Evolutionary conservation across 2,329 filamentous ascomycete species (phyloP), one percentile per base, ranked within the genome.

Genomic region (Beauveria rudraprayagi): DNA sequence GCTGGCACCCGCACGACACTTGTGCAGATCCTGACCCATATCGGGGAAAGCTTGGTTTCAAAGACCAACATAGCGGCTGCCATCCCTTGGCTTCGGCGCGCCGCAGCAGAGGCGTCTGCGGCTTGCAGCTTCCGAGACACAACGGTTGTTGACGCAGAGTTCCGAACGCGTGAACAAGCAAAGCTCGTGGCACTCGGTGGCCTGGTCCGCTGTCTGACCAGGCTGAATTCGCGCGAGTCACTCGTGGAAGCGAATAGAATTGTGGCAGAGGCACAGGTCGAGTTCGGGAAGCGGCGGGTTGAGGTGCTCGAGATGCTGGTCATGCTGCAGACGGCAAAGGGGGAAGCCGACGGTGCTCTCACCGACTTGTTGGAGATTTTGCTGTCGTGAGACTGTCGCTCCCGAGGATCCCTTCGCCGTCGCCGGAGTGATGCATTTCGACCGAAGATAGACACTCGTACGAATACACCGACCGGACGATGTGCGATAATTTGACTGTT

Each of bases 261-360:
- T 7, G 41, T 55, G 5, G 11, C 5, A 16, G 16, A 22, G 1
- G 41, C 58, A 8, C 26, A 54, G 24, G 43, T 19, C 16, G 50
- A 54, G 16, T 60, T 60, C 17, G 41, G 58, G 3, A 19, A 47
- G 8, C 40, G 50, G 3, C 28, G 30, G 14, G 10, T 54, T 5
- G 50, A 54, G 17, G 50, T 60, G 10, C 43, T 60, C 19, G 58
- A 54, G 28, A 60, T 60, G 58, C 26, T 52, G 9, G 50, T 50
- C 8, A n/a, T 30, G 28, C 26, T 60, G 19, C 51, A 60, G 30
- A 10, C 30, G 6, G 50, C 41, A n/a, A 24, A 46, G 6, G 58
- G 58, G 17, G 19, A 54, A 16, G 41, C 24, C 3, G 26, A n/a
- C 24, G 47, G 30, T 34, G n/a, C 47, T 9, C 46, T 60, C 24